phyloP scores from a whole-genome alignment of 2,329 filamentous ascomycete genomes.

The Colletotrichum sp. region DNA sequence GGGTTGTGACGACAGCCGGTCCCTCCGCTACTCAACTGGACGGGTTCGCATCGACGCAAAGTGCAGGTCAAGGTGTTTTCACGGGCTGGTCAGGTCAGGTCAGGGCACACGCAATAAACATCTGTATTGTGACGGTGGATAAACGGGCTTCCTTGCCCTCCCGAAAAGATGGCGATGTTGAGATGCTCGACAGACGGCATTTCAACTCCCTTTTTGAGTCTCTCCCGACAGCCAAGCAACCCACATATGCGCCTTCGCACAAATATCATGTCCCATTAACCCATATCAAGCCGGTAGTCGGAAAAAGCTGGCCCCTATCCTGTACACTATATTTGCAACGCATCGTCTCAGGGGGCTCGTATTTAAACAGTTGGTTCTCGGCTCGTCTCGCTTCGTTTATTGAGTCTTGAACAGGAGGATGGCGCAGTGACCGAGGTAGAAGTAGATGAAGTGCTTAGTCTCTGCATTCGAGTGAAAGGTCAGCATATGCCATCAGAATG shows the following conservation, averaged over 20 bases:
- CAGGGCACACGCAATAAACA: background rate
- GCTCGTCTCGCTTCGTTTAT: constrained; percentile 49
- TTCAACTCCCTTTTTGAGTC: background rate
- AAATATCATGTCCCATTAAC: constrained; percentile 14
- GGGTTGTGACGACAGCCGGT: background rate
- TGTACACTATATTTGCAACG: constrained; percentile 5
- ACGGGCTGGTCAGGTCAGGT: background rate
- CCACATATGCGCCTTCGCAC: constrained; percentile 3
- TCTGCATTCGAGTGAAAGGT: constrained; percentile 59
- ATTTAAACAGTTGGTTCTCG: background rate
- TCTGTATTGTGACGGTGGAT: background rate
- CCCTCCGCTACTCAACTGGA: background rate
- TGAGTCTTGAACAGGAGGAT: constrained; percentile 99
- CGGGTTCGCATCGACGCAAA: background rate
- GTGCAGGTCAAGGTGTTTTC: background rate
- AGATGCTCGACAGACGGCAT: background rate
- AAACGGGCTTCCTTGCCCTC: background rate
- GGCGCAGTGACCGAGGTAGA: constrained; percentile 98
- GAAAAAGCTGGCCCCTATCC: background rate
- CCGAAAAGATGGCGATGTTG: background rate
- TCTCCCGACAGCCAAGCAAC: background rate
- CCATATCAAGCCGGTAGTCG: background rate
- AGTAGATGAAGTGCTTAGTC: constrained; percentile 99
- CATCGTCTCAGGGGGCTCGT: background rate
- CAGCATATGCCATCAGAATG: background rate